phyloP scores from a whole-genome alignment of 192 early-diverging fungal species.

The Backusella macrospora region DNA sequence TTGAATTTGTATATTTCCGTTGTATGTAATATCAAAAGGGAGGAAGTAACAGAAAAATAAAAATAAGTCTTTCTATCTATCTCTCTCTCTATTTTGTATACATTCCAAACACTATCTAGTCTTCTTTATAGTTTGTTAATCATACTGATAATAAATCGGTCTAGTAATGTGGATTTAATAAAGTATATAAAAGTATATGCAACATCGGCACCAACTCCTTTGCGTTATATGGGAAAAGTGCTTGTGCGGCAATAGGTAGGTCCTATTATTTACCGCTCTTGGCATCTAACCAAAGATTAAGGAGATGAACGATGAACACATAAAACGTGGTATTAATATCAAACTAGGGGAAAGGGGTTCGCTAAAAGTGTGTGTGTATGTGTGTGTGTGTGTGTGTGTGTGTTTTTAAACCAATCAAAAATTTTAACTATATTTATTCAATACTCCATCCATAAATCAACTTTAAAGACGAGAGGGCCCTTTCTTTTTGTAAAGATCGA shows the following conservation, averaged over 20 bases:
- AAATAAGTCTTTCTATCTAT: too few relatives aligned
- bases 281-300: slow-evolving; percentile 2
- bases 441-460: background rate
- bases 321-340: slow-evolving; percentile 7
- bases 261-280: slow-evolving; percentile 2
- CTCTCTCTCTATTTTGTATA: background rate
- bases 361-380: background rate
- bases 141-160: background rate
- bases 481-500: background rate
- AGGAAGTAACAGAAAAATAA: background rate
- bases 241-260: background rate
- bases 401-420: background rate
- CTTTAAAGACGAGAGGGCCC: background rate
- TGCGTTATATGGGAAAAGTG: background rate
- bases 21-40: background rate
- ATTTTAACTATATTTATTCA: background rate
- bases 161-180: background rate
- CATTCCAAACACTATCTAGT: too few relatives aligned
- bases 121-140: too few relatives aligned
- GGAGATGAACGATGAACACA: slow-evolving; percentile 6
- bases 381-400: too few relatives aligned
- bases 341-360: background rate
- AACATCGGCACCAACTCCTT: slow-evolving; percentile 11
- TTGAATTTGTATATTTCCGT: background rate
- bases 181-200: too few relatives aligned